Conservation (phyloP, 495 filamentous ascomycete genomes). For the Neurospora tetraspora region DNA sequence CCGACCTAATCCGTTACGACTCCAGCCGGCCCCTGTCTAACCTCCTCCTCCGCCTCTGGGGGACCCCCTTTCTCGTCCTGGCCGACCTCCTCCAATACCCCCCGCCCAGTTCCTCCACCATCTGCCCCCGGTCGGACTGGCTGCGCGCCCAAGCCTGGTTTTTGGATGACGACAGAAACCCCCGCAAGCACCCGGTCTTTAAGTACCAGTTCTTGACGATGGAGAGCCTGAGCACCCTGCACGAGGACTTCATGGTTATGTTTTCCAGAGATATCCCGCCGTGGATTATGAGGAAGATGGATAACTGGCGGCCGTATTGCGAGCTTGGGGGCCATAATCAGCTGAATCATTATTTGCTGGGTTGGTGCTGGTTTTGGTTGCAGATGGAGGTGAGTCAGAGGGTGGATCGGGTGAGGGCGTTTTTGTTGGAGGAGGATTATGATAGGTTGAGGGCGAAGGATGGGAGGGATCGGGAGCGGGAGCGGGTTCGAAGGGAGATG, state of each 20-base stretch:
- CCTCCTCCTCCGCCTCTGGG: not conserved
- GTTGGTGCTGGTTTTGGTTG: not conserved
- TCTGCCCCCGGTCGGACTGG: not conserved
- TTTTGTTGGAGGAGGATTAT: not conserved
- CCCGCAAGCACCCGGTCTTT: not conserved
- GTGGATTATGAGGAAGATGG: not conserved
- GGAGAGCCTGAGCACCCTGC: not conserved
- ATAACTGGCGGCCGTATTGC: not conserved
- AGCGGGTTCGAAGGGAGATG: not conserved
- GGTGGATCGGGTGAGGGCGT: slow-evolving; percentile 1
- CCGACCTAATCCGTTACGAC: not conserved
- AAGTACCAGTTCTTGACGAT: not conserved
- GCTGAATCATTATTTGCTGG: not conserved
- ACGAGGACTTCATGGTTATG: not conserved
- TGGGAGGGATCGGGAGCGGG: not conserved
- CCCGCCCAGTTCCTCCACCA: not conserved
- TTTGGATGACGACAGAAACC: not conserved
- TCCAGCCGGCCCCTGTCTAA: not conserved
- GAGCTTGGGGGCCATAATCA: not conserved
- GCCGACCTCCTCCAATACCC: not conserved
- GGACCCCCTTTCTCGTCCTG: not conserved
- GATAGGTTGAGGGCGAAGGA: not conserved
- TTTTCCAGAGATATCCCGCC: not conserved
- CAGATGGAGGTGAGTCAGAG: not conserved
- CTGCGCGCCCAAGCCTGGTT: not conserved